phyloP scores from a whole-genome alignment of 2,329 filamentous ascomycete species.

The Metarhizium guizhouense region DNA sequence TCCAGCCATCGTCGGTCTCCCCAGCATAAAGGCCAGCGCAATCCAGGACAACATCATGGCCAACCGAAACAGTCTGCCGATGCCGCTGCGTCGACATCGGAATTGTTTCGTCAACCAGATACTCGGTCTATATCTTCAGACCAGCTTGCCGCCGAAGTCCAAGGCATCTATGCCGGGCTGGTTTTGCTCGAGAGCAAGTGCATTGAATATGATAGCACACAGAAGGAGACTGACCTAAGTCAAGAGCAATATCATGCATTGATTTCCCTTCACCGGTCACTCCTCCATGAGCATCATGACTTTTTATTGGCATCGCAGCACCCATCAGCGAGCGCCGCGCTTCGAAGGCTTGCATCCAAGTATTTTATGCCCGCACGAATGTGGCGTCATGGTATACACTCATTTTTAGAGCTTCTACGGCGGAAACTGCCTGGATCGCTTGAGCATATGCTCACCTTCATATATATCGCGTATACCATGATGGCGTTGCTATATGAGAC shows the following conservation, averaged over 20 bases:
- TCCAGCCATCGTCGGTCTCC: no score
- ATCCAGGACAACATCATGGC: no score
- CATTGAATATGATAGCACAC: conserved; percentile 68
- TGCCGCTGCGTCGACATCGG: no score
- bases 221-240: conserved; percentile 36
- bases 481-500: conserved; percentile 83
- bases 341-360: conserved; percentile 63
- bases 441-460: conserved; percentile 86
- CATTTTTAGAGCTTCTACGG: conserved; percentile 68
- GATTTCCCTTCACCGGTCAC: conserved; percentile 52
- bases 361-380: conserved; percentile 89
- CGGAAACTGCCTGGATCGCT: conserved; percentile 66
- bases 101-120: conserved; percentile 37
- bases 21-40: conserved; percentile 10
- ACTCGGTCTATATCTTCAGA: conserved; percentile 66
- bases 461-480: conserved; percentile 84
- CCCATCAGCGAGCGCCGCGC: conserved; percentile 60
- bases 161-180: conserved; percentile 73
- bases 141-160: conserved; percentile 72
- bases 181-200: conserved; percentile 84
- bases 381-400: conserved; percentile 90
- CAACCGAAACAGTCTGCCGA: conserved; percentile 1
- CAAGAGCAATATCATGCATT: conserved; percentile 76
- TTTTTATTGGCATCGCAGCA: conserved; percentile 86
- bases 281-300: conserved; percentile 71